phyloP scores from a whole-genome alignment of 495 filamentous ascomycete species.

The Aspergillus saccharolyticus region DNA sequence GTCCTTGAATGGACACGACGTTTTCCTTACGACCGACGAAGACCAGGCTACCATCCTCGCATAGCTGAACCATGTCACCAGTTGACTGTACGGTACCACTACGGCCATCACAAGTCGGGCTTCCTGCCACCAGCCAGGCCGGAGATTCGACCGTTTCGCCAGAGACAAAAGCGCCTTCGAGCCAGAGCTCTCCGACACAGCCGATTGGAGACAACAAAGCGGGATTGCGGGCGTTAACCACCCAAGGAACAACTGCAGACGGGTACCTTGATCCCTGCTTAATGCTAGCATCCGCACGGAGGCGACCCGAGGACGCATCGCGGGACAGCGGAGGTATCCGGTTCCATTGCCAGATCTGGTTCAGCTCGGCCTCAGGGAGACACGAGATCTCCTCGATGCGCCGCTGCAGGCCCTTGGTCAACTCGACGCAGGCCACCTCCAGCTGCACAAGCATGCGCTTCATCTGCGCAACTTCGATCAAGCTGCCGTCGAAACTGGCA shows the following conservation, averaged over 20 bases:
- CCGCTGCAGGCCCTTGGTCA: slow-evolving; percentile 22
- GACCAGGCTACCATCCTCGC: neutral
- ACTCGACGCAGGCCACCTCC: slow-evolving; percentile 28
- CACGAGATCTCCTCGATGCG: slow-evolving; percentile 32
- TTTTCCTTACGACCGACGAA: neutral
- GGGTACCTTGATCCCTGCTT: slow-evolving; percentile 30
- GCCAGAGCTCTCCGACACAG: slow-evolving; percentile 31
- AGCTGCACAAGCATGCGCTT: slow-evolving; percentile 39
- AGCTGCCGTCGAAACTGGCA: slow-evolving; percentile 56
- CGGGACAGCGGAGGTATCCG: slow-evolving; percentile 24
- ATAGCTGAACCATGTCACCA: neutral
- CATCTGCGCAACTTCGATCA: slow-evolving; percentile 39
- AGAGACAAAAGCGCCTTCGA: slow-evolving; percentile 24
- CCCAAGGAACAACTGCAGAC: slow-evolving; percentile 26
- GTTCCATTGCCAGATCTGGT: slow-evolving; percentile 40
- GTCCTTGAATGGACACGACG: neutral
- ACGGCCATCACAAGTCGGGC: slow-evolving; percentile 8
- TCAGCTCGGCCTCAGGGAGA: slow-evolving; percentile 31
- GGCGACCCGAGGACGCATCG: slow-evolving; percentile 19
- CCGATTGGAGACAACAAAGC: slow-evolving; percentile 30
- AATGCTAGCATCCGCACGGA: slow-evolving; percentile 23
- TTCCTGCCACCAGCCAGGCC: slow-evolving; percentile 33
- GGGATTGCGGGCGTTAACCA: slow-evolving; percentile 29
- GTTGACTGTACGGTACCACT: neutral
- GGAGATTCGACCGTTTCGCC: slow-evolving; percentile 26